Evolutionary conservation across 148 eudicot genomes (phyloP).

Genomic region (Oxyria digyna): DNA sequence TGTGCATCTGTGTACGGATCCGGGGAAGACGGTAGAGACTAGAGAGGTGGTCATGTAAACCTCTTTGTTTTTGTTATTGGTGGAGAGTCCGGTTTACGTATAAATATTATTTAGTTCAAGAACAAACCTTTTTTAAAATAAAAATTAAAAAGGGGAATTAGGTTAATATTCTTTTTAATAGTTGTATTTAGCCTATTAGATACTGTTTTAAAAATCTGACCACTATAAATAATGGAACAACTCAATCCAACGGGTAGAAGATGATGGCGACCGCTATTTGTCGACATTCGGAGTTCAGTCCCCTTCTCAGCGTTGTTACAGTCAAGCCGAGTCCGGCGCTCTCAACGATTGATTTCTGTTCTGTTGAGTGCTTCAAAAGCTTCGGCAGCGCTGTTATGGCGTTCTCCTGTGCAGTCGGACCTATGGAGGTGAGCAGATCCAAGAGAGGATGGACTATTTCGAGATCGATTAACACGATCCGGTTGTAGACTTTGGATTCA

Average conservation of each 20-base stretch:
- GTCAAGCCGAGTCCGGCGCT: conserved; percentile 45
- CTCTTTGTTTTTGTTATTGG: too few species aligned
- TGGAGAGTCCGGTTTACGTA: too few species aligned
- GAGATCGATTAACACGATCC: conserved; percentile 42
- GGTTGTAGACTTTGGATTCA: conserved; percentile 53
- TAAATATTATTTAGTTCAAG: too few species aligned
- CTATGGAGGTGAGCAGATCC: conserved; percentile 35
- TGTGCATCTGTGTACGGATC: conserved; percentile 5
- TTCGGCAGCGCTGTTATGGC: conserved; percentile 55
- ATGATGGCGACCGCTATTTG: conserved; percentile 69
- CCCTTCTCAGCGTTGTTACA: conserved; percentile 29
- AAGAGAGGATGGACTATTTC: conserved; percentile 49
- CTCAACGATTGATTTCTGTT: conserved; percentile 53
- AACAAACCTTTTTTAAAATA: too few species aligned
- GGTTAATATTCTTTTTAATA: too few species aligned
- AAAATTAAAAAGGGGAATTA: too few species aligned
- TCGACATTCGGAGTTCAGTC: conserved; percentile 34
- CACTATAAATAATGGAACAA: too few species aligned
- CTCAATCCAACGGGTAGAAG: too few species aligned
- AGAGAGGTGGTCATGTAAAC: background rate
- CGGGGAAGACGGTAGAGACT: conserved; percentile 9
- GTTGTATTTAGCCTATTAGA: too few species aligned
- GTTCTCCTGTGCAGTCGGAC: conserved; percentile 41
- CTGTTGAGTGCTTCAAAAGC: conserved; percentile 53
- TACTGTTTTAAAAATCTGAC: too few species aligned